A percentile compares a stretch with the other conserved stretches of the same genome.
These are phyloP conservation scores for Vaccinium myrtillus DNA, from an alignment of 148 eudicot genomes.

Conservation along the genomic window DNA sequence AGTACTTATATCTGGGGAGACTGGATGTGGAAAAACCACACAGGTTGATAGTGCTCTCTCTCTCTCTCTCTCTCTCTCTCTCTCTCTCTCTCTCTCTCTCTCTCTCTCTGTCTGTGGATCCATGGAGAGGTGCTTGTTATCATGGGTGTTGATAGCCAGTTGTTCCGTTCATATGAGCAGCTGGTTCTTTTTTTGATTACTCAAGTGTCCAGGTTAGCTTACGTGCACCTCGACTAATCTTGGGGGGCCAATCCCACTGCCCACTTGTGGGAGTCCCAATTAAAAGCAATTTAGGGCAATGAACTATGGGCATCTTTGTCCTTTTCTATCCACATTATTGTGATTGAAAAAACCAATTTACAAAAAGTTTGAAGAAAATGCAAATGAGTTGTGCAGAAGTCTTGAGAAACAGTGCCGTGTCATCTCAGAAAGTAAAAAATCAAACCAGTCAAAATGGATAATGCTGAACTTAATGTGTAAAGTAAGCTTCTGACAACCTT, in stretches of 20 bases:
- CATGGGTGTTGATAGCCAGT: neutral
- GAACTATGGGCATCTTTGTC: neutral
- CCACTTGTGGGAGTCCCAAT: too few relatives aligned
- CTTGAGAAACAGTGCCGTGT: neutral
- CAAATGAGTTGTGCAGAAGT: neutral
- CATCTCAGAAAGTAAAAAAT: neutral
- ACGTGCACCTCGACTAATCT: too few relatives aligned
- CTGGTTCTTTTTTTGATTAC: neutral
- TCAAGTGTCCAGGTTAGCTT: too few relatives aligned
- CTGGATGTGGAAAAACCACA: slow-evolving; percentile 98
- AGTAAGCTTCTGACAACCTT: neutral
- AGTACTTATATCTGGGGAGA: slow-evolving; percentile 93
- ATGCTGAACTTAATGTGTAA: neutral
- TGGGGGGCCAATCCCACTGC: too few relatives aligned
- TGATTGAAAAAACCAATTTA: neutral
- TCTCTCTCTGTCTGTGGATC: too few relatives aligned
- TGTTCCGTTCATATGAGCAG: neutral
- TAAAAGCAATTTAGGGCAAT: neutral
- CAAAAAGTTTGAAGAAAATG: neutral
- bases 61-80: neutral
- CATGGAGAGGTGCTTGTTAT: neutral
- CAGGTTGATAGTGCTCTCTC: slow-evolving; percentile 50
- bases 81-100: too few relatives aligned
- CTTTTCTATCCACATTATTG: neutral
- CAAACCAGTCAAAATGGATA: neutral